A percentile compares a stretch with the other conserved stretches of the same genome.
These are phyloP conservation scores for Macroventuria anomochaeta DNA, from an alignment of 2,329 filamentous ascomycete genomes.

Conservation along the genomic window DNA sequence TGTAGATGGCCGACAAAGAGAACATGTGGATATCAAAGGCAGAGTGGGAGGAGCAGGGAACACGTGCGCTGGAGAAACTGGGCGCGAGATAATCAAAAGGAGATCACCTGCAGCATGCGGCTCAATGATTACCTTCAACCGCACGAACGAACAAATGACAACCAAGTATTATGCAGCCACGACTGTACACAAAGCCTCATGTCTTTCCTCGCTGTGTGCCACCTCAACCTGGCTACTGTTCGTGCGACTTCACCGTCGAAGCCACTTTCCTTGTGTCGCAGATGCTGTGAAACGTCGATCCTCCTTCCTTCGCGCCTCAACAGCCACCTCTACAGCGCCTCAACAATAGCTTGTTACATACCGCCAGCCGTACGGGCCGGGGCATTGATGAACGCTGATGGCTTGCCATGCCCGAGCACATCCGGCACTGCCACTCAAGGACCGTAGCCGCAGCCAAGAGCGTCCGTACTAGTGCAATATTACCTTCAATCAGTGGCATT, in stretches of 20 bases:
- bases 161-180: constrained; percentile 8
- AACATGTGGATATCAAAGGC: constrained; percentile 98
- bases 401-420: constrained; percentile 1
- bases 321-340: background rate
- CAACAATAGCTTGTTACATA: background rate
- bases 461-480: background rate
- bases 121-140: constrained; percentile 9
- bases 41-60: constrained; percentile 94
- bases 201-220: background rate
- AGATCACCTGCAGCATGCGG: constrained; percentile 15
- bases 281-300: constrained; percentile 9
- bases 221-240: background rate
- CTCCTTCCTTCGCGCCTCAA: constrained; percentile 12
- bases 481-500: background rate
- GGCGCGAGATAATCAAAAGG: constrained; percentile 72
- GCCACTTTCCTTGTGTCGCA: background rate
- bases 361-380: background rate
- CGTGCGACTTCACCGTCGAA: background rate
- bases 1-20: constrained; percentile 92
- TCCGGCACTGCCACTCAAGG: background rate
- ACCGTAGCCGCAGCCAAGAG: background rate
- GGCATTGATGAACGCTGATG: background rate
- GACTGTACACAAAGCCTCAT: background rate
- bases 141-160: constrained; percentile 22
- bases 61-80: constrained; percentile 85